Base-by-base conservation (phyloP, 306 rosid genomes). In the Medicago lupulina region DNA sequence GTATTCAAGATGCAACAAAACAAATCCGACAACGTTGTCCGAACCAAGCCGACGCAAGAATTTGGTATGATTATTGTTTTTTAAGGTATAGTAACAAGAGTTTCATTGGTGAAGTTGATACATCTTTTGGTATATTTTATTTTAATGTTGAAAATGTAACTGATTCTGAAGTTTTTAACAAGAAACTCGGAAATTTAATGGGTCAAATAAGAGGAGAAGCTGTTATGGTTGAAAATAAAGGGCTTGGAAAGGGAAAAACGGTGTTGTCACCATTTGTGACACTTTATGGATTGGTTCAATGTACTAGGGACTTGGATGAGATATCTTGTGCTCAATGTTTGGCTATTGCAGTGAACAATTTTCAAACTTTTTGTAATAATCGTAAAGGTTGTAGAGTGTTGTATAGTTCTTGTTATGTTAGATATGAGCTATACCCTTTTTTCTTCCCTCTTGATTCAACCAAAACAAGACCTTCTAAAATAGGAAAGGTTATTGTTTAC, bases 31-130 rank as follows among this genome's bases (percentile, higher is more conserved):
- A 64, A 13, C 73, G 82, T 8, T 91, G 96, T 69, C 83, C 90
- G 0, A 64, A 80, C 60, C 78, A 85, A 76, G 86, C 84, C 0
- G 93, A 86, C 17, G 86, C 89, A 39, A 84, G 90, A 16, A 87
- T 91, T 18, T 87, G 91, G 91, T 88, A 91, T 19, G 96, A 91
- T 74, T 85, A 18, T 50, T 91, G 93, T 85, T 87, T 88, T 50
- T 49, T 91, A 28, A 84, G 89, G 82, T 84, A 82, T 41, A 66
- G 28, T 61, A 69, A 65, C 67, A 73, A 76, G 82, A 84, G 66
- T 40, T 88, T 87, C 78, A 8, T 36, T 21, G 91, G 91, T 65
- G 67, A 84, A 63, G 85, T 84, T 16, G 90, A 91, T 46, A 85
- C 93, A 28, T 85, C 85, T 67, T 76, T 76, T 73, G 91, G 91